Evolutionary conservation across 2,329 filamentous ascomycete genomes (phyloP).

Genomic region (Talaromyces pinophilus): DNA sequence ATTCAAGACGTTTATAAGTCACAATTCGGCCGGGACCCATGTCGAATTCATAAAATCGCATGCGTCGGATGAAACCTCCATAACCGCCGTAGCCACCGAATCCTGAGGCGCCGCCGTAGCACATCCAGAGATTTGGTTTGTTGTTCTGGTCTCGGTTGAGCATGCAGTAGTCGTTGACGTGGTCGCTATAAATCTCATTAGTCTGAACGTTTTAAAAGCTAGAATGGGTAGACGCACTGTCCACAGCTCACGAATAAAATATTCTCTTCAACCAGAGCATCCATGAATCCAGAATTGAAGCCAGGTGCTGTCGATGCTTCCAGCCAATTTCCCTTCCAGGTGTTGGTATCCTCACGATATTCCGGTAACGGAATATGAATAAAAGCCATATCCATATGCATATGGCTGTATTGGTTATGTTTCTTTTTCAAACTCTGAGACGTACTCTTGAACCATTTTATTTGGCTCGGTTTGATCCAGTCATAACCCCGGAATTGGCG

Average conservation of each 20-base stretch:
- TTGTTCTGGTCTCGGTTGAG: slow-evolving; percentile 59
- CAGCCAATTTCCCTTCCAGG: slow-evolving; percentile 69
- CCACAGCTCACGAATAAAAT: slow-evolving; percentile 87
- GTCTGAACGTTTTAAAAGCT: not conserved
- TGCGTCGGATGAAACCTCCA: slow-evolving; percentile 75
- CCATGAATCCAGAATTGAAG: slow-evolving; percentile 90
- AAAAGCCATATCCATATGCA: slow-evolving; percentile 94
- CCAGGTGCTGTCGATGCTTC: slow-evolving; percentile 84
- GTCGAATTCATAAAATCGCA: slow-evolving; percentile 90
- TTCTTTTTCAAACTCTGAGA: slow-evolving; percentile 71
- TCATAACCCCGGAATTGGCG: slow-evolving; percentile 89
- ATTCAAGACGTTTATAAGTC: slow-evolving; percentile 90
- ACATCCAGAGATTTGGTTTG: slow-evolving; percentile 89
- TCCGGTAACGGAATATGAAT: slow-evolving; percentile 96
- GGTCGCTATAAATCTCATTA: slow-evolving; percentile 62
- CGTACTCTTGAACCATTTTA: slow-evolving; percentile 88
- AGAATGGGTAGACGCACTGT: slow-evolving; percentile 62
- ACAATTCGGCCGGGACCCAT: slow-evolving; percentile 84
- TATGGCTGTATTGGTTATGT: slow-evolving; percentile 82
- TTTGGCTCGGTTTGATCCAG: slow-evolving; percentile 93
- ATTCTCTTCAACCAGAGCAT: slow-evolving; percentile 82
- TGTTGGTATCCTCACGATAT: slow-evolving; percentile 63
- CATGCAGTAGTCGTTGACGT: slow-evolving; percentile 95
- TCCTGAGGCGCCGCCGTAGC: slow-evolving; percentile 86
- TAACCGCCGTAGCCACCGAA: slow-evolving; percentile 97